Conservation (phyloP, 805 yeast genomes). For the Zygosaccharomyces pseudorouxii region DNA sequence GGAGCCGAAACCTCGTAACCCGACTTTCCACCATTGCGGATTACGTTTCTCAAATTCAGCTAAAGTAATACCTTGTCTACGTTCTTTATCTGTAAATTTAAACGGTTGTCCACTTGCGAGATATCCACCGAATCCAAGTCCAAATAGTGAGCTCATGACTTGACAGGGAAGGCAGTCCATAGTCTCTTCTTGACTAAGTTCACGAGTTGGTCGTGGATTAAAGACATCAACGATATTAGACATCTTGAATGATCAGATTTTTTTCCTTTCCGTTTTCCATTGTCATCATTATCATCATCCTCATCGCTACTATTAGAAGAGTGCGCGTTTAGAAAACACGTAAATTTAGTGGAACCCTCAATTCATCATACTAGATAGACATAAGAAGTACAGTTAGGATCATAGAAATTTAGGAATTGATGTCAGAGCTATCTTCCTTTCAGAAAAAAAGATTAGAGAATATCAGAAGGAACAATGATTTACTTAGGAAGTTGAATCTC, state of each 20-base stretch:
- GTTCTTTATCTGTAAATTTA: slow-evolving; percentile 41
- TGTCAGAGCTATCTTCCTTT: slow-evolving; percentile 50
- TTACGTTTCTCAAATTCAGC: slow-evolving; percentile 36
- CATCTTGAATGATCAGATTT: slow-evolving; percentile 15
- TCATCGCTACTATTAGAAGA: neutral
- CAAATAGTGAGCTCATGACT: slow-evolving; percentile 54
- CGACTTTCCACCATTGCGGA: slow-evolving; percentile 60
- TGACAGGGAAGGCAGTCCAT: slow-evolving; percentile 67
- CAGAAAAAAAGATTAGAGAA: slow-evolving; percentile 70
- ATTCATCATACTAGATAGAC: too few relatives aligned
- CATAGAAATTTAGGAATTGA: neutral
- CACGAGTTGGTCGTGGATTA: slow-evolving; percentile 45
- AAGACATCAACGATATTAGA: slow-evolving; percentile 51
- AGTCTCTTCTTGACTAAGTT: slow-evolving; percentile 40
- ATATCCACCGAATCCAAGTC: slow-evolving; percentile 59
- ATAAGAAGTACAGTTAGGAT: neutral
- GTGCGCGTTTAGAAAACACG: slow-evolving; percentile 5
- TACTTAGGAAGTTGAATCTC: slow-evolving; percentile 66
- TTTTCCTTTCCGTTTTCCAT: neutral
- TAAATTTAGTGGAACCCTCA: neutral
- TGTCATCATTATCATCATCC: neutral
- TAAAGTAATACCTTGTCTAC: slow-evolving; percentile 29
- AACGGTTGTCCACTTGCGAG: slow-evolving; percentile 55
- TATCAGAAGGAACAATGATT: slow-evolving; percentile 76
- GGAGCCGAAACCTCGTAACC: slow-evolving; percentile 51